These are phyloP conservation scores for slime mould (Dictyostelium discoideum) DNA, from an alignment of 78 protist genomes.

Conservation along the genomic window dicty_2.7 NC_007088.5:940501-941000, in stretches of 20 bases:
- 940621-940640: slow-evolving; percentile 13
- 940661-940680: slow-evolving; percentile 52
- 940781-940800: slow-evolving; percentile 77
- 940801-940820: slow-evolving; percentile 26
- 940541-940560: too few species aligned
- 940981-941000: slow-evolving; percentile 44
- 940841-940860: slow-evolving; percentile 45
- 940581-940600: neutral
- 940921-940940: neutral
- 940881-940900: slow-evolving; percentile 19
- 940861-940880: slow-evolving; percentile 20
- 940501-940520: neutral
- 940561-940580: neutral
- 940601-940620: neutral
- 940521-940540: neutral
- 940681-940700: slow-evolving; percentile 33
- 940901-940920: slow-evolving; percentile 53
- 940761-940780: slow-evolving; percentile 17
- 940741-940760: slow-evolving; percentile 21
- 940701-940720: slow-evolving; percentile 50
- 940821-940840: slow-evolving; percentile 23
- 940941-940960: slow-evolving; percentile 53
- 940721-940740: slow-evolving; percentile 55
- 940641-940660: slow-evolving; percentile 56
- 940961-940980: slow-evolving; percentile 71